These are phyloP conservation scores for Citeromyces hawaiiensis DNA, from an alignment of 1,139 yeast species.

Conservation along the genomic window DNA sequence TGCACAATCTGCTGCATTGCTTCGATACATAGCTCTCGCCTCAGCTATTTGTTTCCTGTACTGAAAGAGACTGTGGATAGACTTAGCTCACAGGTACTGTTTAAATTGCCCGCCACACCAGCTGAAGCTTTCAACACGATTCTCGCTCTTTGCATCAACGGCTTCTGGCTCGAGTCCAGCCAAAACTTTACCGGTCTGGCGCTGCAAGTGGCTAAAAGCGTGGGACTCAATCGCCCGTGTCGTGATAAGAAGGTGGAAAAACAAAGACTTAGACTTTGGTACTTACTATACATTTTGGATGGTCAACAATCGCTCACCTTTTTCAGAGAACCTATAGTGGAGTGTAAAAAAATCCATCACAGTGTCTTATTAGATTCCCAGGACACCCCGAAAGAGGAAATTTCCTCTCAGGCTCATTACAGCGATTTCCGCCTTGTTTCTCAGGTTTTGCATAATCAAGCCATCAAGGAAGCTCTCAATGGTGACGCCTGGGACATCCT, in stretches of 20 bases:
- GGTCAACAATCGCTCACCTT: slow-evolving; percentile 58
- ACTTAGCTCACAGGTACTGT: slow-evolving; percentile 32
- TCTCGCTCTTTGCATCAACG: slow-evolving; percentile 49
- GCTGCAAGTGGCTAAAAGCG: slow-evolving; percentile 45
- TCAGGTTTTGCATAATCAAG: slow-evolving; percentile 62
- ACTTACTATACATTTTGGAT: slow-evolving; percentile 51
- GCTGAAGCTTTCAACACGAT: slow-evolving; percentile 45
- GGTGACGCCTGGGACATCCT: slow-evolving; percentile 54
- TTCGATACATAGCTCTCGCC: slow-evolving; percentile 43
- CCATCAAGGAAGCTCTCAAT: slow-evolving; percentile 41
- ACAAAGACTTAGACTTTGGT: slow-evolving; percentile 50
- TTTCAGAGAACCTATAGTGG: slow-evolving; percentile 42
- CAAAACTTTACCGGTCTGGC: slow-evolving; percentile 61
- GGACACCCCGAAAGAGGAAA: background rate
- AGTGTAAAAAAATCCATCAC: slow-evolving; percentile 6
- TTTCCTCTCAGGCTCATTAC: slow-evolving; percentile 11
- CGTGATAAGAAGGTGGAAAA: slow-evolving; percentile 16
- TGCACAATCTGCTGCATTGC: slow-evolving; percentile 54
- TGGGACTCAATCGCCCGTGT: slow-evolving; percentile 24
- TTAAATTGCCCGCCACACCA: slow-evolving; percentile 21
- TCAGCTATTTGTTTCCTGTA: slow-evolving; percentile 22
- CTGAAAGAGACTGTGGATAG: slow-evolving; percentile 30
- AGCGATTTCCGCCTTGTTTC: slow-evolving; percentile 54
- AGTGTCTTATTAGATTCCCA: slow-evolving; percentile 9
- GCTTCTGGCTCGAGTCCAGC: slow-evolving; percentile 56